Percentiles rank a stretch among this genome's conserved stretches.
Evolutionary conservation across 768 basidiomycete species (phyloP).

Genomic region (Naganishia friedmannii): DNA sequence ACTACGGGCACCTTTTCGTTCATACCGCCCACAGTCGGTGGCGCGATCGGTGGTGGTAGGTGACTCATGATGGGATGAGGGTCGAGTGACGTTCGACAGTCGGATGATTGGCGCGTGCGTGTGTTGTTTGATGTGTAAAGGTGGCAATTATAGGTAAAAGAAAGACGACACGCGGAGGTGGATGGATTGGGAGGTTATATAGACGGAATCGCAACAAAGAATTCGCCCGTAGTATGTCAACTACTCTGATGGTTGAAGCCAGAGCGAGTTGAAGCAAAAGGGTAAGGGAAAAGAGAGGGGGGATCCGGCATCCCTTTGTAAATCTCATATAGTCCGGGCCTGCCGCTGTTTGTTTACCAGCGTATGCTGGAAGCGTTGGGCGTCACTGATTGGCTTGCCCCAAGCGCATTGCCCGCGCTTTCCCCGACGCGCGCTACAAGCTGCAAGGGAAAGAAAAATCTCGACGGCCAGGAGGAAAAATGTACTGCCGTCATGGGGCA

Average conservation of each 20-base stretch:
- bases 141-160: slow-evolving; percentile 20
- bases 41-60: slow-evolving; percentile 6
- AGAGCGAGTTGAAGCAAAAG: slow-evolving; percentile 15
- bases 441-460: neutral
- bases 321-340: slow-evolving; percentile 14
- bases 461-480: neutral
- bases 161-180: slow-evolving; percentile 6
- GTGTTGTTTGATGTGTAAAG: neutral
- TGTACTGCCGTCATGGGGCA: slow-evolving; percentile 4
- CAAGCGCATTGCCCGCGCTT: slow-evolving; percentile 5
- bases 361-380: neutral
- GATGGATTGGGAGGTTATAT: neutral
- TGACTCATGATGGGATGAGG: slow-evolving; percentile 7
- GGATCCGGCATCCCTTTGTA: slow-evolving; percentile 21
- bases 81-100: slow-evolving; percentile 13
- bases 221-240: slow-evolving; percentile 21
- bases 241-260: slow-evolving; percentile 12
- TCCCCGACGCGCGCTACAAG: neutral
- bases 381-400: neutral
- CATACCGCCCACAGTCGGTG: neutral
- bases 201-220: slow-evolving; percentile 18
- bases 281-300: neutral
- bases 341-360: slow-evolving; percentile 23
- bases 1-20: slow-evolving; percentile 40
- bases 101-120: neutral